A percentile compares a stretch with the other conserved stretches of the same genome.
phyloP scores from a whole-genome alignment of 2,329 filamentous ascomycete genomes.

The Cytospora chrysosperma region DNA sequence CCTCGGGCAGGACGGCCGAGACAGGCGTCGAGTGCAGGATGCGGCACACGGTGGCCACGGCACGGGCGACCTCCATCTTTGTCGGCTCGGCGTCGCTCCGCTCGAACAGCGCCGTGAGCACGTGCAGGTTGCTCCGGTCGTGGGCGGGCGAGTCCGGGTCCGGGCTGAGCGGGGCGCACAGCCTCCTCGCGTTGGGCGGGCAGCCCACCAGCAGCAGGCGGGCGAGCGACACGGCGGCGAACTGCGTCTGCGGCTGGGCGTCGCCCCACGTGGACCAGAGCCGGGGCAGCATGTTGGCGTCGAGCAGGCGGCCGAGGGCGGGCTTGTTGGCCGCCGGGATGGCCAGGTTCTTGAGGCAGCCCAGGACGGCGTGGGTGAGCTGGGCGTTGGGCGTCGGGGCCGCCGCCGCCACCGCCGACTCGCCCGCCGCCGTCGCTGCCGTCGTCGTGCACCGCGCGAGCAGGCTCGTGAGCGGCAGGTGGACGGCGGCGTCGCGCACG shows the following conservation, averaged over 20 bases:
- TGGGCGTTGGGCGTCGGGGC: slow-evolving; percentile 35
- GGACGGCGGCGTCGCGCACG: slow-evolving; percentile 44
- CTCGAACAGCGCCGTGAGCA: slow-evolving; percentile 41
- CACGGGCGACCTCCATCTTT: slow-evolving; percentile 58
- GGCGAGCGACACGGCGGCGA: slow-evolving; percentile 57
- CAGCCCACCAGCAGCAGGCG: slow-evolving; percentile 56
- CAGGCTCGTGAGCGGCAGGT: slow-evolving; percentile 45
- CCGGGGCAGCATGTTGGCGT: slow-evolving; percentile 46
- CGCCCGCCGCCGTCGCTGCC: slow-evolving; percentile 31
- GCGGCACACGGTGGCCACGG: slow-evolving; percentile 52
- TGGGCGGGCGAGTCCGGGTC: slow-evolving; percentile 37
- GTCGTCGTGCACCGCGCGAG: slow-evolving; percentile 36
- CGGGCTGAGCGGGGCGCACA: slow-evolving; percentile 44
- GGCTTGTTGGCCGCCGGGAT: slow-evolving; percentile 57
- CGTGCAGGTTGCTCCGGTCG: slow-evolving; percentile 35
- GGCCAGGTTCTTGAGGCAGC: slow-evolving; percentile 65
- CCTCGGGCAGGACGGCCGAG: slow-evolving; percentile 34
- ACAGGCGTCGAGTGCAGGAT: slow-evolving; percentile 48
- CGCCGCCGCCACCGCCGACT: slow-evolving; percentile 7
- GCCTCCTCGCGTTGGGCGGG: slow-evolving; percentile 48
- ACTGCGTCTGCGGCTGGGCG: slow-evolving; percentile 57
- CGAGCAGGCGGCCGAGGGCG: slow-evolving; percentile 48
- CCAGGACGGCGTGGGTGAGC: slow-evolving; percentile 56
- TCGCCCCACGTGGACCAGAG: slow-evolving; percentile 49
- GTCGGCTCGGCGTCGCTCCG: slow-evolving; percentile 54